Conservation (phyloP, 352 stramenopile genomes). For the Pythium rhizo-oryzae region DNA sequence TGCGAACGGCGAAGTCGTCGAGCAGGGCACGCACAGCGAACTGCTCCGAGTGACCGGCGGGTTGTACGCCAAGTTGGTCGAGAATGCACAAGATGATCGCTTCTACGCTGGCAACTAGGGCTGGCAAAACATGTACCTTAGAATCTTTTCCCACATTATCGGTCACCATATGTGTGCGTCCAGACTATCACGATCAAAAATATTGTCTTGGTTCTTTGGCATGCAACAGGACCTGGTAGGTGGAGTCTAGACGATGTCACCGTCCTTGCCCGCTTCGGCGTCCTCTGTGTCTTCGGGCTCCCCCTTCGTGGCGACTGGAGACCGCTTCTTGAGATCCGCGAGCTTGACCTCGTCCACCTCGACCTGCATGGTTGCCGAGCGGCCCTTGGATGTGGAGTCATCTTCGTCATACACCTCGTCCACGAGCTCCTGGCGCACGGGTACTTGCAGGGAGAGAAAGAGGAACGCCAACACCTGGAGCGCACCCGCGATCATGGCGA, state of each 20-base stretch:
- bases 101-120: slow-evolving; percentile 18
- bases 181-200: not conserved
- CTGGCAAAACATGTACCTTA: not conserved
- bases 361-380: slow-evolving; percentile 19
- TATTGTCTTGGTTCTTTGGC: not conserved
- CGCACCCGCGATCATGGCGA: slow-evolving; percentile 50
- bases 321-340: slow-evolving; percentile 16
- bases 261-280: not conserved
- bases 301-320: not conserved
- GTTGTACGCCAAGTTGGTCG: slow-evolving; percentile 27
- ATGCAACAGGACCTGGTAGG: no score
- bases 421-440: slow-evolving; percentile 43
- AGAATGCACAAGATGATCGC: slow-evolving; percentile 22
- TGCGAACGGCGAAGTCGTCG: slow-evolving; percentile 89
- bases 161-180: not conserved
- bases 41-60: slow-evolving; percentile 53
- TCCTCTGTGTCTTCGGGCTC: not conserved
- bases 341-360: slow-evolving; percentile 30
- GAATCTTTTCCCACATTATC: not conserved
- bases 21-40: slow-evolving; percentile 92
- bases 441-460: slow-evolving; percentile 70
- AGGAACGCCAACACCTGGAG: slow-evolving; percentile 67
- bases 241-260: slow-evolving; percentile 15
- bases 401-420: slow-evolving; percentile 6
- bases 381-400: not conserved